Base-by-base conservation (phyloP, 129 eudicot genomes). In the Arctium minus region DNA sequence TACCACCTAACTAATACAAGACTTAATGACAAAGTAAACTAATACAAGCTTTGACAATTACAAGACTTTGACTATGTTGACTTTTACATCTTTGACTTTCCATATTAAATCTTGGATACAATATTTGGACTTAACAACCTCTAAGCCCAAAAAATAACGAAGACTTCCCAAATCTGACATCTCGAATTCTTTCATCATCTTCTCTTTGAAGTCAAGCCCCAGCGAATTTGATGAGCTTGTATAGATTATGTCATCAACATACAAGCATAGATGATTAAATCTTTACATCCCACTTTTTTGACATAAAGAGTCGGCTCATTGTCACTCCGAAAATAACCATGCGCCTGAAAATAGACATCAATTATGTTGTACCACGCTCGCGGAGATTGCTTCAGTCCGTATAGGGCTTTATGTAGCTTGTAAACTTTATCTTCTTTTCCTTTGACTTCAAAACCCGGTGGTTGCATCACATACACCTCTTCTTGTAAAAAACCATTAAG, bases 141-240 rank as follows among this genome's bases (percentile, higher is more conserved):
- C 84, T 71, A 72, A 27, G 0, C 78, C 79, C 10, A 81, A 60
- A 73, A 72, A 81, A 35, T 46, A 81, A 71, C n/a, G 70, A 71
- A 81, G 38, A 6, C 17, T 7, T 0, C 72, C 71, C 72, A 81
- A 32, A 30, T 81, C 71, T 3, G 79, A 1, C 79, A 73, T 81
- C 40, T 65, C 75, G n/a, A 50, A 50, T 50, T 50, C 62, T 50
- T 4, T 50, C 62, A 1, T 13, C 62, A 50, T 50, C n/a, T 13
- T 50, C 62, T 13, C n/a, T 50, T 50, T 50, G 62, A 50, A 50
- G 18, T 50, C 62, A 2, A 50, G 62, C 62, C 12, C 15, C 2
- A 50, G 62, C 2, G 62, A 50, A 50, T 50, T 12, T 50, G 62
- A 50, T 4, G 62, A 50, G 62, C 62, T 50, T 11, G 62, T 50